Evolutionary conservation across 257 asterid species (phyloP).

Genomic region (Solanum habrochaites): DNA sequence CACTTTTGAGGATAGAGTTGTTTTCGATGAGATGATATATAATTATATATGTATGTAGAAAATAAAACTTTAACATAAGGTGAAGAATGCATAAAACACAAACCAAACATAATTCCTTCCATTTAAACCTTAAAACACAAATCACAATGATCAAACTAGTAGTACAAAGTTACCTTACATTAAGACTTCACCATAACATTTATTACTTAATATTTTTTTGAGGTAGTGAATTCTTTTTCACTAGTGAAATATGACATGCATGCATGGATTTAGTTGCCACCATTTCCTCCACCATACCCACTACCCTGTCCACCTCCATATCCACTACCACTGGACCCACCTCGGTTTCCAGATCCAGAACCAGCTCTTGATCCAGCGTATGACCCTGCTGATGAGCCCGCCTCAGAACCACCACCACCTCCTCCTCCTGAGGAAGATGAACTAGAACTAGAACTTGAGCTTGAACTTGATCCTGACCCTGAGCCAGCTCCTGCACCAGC

Average conservation of each 20-base stretch:
- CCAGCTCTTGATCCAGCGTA: conserved; percentile 58
- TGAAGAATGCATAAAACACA: background rate
- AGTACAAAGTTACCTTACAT: background rate
- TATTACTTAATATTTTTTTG: background rate
- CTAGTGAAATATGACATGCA: background rate
- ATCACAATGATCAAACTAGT: background rate
- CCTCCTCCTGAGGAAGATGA: conserved; percentile 14
- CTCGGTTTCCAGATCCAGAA: conserved; percentile 25
- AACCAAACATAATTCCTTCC: background rate
- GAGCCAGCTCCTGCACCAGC: conserved; percentile 19
- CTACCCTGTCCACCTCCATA: conserved; percentile 19
- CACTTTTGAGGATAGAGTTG: background rate
- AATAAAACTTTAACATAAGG: background rate
- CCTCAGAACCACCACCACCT: conserved; percentile 44
- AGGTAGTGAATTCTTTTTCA: background rate
- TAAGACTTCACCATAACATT: background rate
- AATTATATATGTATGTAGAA: background rate
- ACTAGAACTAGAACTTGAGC: conserved; percentile 14
- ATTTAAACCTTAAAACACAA: background rate
- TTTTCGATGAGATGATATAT: background rate
- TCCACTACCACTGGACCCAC: conserved; percentile 4
- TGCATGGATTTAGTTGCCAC: conserved; percentile 18
- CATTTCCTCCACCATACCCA: conserved; percentile 41
- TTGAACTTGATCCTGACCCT: conserved; percentile 16
- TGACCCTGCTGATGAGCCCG: conserved; percentile 62